Conservation (phyloP, 2,329 filamentous ascomycete species). For the Didymella keratinophila region DNA sequence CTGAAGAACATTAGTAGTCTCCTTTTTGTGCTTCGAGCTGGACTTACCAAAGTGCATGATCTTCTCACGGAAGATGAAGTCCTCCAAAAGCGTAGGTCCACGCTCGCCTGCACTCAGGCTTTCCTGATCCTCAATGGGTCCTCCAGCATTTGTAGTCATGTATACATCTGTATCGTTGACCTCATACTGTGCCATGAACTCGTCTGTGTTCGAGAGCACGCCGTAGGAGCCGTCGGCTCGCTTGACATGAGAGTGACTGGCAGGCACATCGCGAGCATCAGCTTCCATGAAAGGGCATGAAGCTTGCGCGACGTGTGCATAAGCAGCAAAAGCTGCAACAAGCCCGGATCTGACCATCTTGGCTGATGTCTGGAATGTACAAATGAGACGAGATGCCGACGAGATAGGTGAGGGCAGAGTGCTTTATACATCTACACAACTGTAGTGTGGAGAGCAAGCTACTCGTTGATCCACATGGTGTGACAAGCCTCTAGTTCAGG, state of each 20-base stretch:
- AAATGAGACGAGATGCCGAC: background rate
- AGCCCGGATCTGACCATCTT: constrained; percentile 38
- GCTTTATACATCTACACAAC: constrained; percentile 24
- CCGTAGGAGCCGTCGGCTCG: constrained; percentile 30
- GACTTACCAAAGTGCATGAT: constrained; percentile 32
- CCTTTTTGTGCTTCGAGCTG: background rate
- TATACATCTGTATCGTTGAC: constrained; percentile 48
- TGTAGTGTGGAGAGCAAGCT: constrained; percentile 6
- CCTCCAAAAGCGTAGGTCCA: constrained; percentile 73
- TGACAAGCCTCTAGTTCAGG: constrained; percentile 5
- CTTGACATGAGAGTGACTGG: constrained; percentile 40
- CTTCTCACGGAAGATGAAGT: constrained; percentile 77
- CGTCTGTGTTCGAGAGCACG: constrained; percentile 34
- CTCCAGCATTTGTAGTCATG: constrained; percentile 71
- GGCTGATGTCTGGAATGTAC: constrained; percentile 5
- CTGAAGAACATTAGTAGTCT: constrained; percentile 2
- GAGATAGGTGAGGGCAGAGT: constrained; percentile 6
- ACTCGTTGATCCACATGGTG: constrained; percentile 6
- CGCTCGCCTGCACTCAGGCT: constrained; percentile 72
- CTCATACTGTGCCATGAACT: constrained; percentile 49
- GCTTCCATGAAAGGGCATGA: constrained; percentile 50
- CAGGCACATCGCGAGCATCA: constrained; percentile 39
- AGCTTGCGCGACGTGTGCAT: constrained; percentile 32
- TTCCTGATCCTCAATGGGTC: constrained; percentile 71
- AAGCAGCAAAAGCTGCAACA: constrained; percentile 39